Evolutionary conservation across 2,329 filamentous ascomycete genomes (phyloP), one percentile per base, ranked within the genome.

Genomic region (Cladosporium colombiae): DNA sequence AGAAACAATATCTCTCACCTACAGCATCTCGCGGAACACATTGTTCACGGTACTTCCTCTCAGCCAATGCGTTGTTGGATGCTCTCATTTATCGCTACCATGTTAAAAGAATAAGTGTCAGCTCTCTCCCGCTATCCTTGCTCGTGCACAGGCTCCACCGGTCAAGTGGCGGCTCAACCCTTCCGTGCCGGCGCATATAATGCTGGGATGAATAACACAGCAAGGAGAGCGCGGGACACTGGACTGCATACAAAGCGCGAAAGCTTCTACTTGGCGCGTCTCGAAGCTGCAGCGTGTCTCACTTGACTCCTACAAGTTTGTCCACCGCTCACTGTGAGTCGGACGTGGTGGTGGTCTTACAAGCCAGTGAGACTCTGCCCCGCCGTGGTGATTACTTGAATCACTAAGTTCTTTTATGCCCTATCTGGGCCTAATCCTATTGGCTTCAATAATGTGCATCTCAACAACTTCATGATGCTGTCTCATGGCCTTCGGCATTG

Each of bases 121-220:
- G 31, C 21, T 33, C 37, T 25, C 8, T 25, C 21, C 40, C 25
- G 40, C 57, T 11, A 44, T 21, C 40, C 25, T 25, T 25, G 23
- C 56, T 46, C 33, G 55, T 31, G 29, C 29, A 33, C 31, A 57
- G 25, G 10, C 18, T 31, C n/a, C 27, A 29, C 25, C 21, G 18
- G 18, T n/a, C 25, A 33, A 14, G 18, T 18, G 29, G 52, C 52
- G 8, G 25, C 27, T 55, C 52, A 29, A 4, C 52, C 52, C 52
- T 29, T 27, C 55, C 31, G 18, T 25, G 55, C 56, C 31, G 55
- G 56, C 56, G 31, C 33, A 57, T 59, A 59, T 59, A 59, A 44
- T 25, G 21, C 37, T 13, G 23, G 56, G 25, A n/a, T 46, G 37
- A n/a, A 21, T 46, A 59, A 46, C 44, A 61, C 23, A 37, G 29